A percentile compares a stretch with the other conserved stretches of the same genome.
These are phyloP conservation scores for Marchantia paleacea DNA, from an alignment of 225 moss, liverwort and hornwort species.

Conservation along the genomic window DNA sequence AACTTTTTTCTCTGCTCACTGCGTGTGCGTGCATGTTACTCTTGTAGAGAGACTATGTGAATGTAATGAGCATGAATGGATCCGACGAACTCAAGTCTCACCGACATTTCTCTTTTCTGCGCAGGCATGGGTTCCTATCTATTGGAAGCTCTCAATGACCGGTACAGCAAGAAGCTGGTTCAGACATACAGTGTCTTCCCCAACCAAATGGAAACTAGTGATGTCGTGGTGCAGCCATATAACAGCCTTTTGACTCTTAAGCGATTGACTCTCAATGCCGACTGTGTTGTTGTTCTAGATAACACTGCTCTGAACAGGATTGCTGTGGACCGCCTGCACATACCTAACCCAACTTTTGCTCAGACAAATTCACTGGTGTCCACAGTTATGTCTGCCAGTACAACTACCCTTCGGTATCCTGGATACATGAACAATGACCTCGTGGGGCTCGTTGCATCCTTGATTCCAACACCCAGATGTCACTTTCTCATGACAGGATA, in stretches of 20 bases:
- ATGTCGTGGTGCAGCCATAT: conserved; percentile 97
- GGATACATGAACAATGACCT: conserved; percentile 99
- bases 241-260: conserved; percentile 94
- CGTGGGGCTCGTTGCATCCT: conserved; percentile 93
- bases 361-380: conserved; percentile 98
- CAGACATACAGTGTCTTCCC: conserved; percentile 99
- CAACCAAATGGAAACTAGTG: conserved; percentile 99
- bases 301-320: conserved; percentile 98
- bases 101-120: neutral
- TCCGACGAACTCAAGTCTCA: neutral
- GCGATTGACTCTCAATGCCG: conserved; percentile 94
- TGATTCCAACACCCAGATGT: conserved; percentile 97
- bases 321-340: conserved; percentile 95
- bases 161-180: conserved; percentile 98
- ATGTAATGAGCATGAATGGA: too few species aligned
- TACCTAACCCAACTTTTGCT: conserved; percentile 97
- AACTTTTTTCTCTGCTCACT: neutral
- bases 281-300: conserved; percentile 96
- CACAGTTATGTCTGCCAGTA: conserved; percentile 99
- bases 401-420: conserved; percentile 98
- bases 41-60: neutral
- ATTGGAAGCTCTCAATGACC: conserved; percentile 94
- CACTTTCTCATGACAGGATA: conserved; percentile 99
- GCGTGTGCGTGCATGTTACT: neutral
- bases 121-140: conserved; percentile 99